phyloP scores from a whole-genome alignment of 2,329 filamentous ascomycete species.

The Diaporthe capsici region DNA sequence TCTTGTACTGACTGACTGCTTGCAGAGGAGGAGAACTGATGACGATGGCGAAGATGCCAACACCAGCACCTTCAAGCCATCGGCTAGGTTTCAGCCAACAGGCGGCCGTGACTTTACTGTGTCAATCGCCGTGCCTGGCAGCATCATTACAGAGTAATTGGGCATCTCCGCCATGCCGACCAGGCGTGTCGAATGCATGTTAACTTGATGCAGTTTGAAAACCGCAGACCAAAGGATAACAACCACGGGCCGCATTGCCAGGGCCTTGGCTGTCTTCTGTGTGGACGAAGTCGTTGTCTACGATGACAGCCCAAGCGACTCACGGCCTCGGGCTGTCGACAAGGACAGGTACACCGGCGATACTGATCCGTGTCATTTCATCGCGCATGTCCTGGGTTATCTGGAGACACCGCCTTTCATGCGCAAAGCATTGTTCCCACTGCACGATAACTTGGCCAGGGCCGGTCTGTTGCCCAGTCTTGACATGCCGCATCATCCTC shows the following conservation, averaged over 20 bases:
- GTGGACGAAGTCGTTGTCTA: conserved; percentile 89
- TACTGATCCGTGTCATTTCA: conserved; percentile 83
- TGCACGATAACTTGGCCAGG: conserved; percentile 82
- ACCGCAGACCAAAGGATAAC: conserved; percentile 83
- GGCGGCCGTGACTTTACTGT: conserved; percentile 79
- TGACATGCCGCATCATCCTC: conserved; percentile 88
- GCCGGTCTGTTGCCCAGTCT: conserved; percentile 82
- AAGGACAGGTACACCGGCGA: conserved; percentile 75
- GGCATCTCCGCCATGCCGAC: not conserved
- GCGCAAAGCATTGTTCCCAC: conserved; percentile 79
- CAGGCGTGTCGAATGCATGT: conserved; percentile 8
- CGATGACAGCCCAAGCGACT: conserved; percentile 72
- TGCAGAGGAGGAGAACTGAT: conserved; percentile 66
- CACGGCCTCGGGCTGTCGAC: conserved; percentile 63
- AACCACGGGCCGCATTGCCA: conserved; percentile 81
- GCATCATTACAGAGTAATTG: conserved; percentile 79
- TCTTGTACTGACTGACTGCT: conserved; percentile 38
- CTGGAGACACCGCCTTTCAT: conserved; percentile 89
- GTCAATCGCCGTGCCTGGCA: conserved; percentile 83
- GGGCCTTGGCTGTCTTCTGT: conserved; percentile 85
- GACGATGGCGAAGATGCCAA: conserved; percentile 51
- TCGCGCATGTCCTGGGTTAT: conserved; percentile 84
- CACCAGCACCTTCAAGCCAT: conserved; percentile 75
- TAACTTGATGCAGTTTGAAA: conserved; percentile 66
- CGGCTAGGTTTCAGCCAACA: conserved; percentile 76